phyloP scores from a whole-genome alignment of 331 rosid species.

The Rhamnella rubrinervis region DNA sequence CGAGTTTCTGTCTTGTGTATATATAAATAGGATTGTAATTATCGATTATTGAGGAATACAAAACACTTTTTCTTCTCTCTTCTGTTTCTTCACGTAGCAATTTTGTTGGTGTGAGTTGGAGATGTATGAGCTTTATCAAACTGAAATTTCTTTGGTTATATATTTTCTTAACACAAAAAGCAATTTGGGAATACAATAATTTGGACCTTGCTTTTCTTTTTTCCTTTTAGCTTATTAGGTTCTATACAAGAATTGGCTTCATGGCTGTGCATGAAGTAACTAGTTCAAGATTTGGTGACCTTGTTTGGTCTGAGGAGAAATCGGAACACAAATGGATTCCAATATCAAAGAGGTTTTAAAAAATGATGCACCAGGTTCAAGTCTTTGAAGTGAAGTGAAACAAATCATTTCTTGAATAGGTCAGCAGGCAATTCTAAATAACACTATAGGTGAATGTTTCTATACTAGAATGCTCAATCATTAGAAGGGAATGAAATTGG shows the following conservation, averaged over 20 bases:
- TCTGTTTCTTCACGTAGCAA: too few relatives aligned
- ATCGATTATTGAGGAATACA: too few relatives aligned
- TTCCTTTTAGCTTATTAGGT: slow-evolving; percentile 57
- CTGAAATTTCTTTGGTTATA: not conserved
- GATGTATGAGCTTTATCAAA: not conserved
- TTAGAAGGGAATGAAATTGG: too few relatives aligned
- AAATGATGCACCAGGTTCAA: slow-evolving; percentile 83
- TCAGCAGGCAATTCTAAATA: not conserved
- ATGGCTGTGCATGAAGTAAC: slow-evolving; percentile 61
- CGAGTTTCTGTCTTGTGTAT: too few relatives aligned
- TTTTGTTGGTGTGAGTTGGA: not conserved
- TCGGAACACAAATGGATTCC: slow-evolving; percentile 86
- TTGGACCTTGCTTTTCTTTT: not conserved
- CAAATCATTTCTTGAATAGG: too few relatives aligned
- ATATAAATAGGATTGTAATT: too few relatives aligned
- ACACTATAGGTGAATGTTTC: not conserved
- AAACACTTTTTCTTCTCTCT: too few relatives aligned
- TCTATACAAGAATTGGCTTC: slow-evolving; percentile 75
- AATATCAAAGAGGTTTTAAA: slow-evolving; percentile 51
- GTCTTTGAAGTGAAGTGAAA: slow-evolving; percentile 15
- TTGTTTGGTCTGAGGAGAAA: slow-evolving; percentile 83
- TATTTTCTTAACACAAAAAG: too few relatives aligned
- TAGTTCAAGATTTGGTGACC: slow-evolving; percentile 56
- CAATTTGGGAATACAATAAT: not conserved
- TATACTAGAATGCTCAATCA: too few relatives aligned